phyloP scores from a whole-genome alignment of 2,329 filamentous ascomycete genomes.

The Pezicula radicicola region DNA sequence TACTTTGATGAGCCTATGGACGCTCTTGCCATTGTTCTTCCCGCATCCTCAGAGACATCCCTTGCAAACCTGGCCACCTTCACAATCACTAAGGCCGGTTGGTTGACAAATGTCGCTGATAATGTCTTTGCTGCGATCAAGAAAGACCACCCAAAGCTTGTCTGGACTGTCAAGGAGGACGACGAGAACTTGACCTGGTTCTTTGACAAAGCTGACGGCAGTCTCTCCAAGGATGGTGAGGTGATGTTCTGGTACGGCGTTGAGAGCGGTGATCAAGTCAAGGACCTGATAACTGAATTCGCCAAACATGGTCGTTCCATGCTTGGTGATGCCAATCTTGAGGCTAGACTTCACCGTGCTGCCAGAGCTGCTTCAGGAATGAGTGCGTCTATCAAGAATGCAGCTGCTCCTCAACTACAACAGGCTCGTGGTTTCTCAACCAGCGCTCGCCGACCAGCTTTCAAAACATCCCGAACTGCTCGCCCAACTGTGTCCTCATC shows the following conservation, averaged over 20 bases:
- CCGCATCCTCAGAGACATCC: conserved; percentile 60
- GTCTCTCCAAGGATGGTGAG: conserved; percentile 78
- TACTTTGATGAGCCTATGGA: conserved; percentile 96
- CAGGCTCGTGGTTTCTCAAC: conserved; percentile 70
- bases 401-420: conserved; percentile 45
- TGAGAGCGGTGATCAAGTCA: conserved; percentile 76
- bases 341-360: conserved; percentile 77
- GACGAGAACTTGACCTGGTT: conserved; percentile 99
- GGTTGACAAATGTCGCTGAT: conserved; percentile 91
- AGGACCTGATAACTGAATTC: conserved; percentile 82
- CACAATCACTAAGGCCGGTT: conserved; percentile 90
- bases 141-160: conserved; percentile 86
- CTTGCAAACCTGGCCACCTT: conserved; percentile 86
- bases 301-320: conserved; percentile 77
- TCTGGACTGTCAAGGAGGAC: conserved; percentile 95
- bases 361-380: conserved; percentile 65
- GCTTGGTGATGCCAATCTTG: conserved; percentile 86
- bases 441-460: conserved; percentile 38
- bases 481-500: conserved; percentile 19
- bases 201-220: conserved; percentile 94
- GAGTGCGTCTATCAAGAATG: conserved; percentile 43
- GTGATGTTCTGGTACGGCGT: conserved; percentile 92
- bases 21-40: conserved; percentile 84
- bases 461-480: conserved; percentile 11
- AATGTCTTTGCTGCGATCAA: conserved; percentile 93